A percentile compares a stretch with the other conserved stretches of the same genome.
Evolutionary conservation across 1,284 basidiomycete genomes (phyloP).

Genomic region (Takashimella tepidaria): DNA sequence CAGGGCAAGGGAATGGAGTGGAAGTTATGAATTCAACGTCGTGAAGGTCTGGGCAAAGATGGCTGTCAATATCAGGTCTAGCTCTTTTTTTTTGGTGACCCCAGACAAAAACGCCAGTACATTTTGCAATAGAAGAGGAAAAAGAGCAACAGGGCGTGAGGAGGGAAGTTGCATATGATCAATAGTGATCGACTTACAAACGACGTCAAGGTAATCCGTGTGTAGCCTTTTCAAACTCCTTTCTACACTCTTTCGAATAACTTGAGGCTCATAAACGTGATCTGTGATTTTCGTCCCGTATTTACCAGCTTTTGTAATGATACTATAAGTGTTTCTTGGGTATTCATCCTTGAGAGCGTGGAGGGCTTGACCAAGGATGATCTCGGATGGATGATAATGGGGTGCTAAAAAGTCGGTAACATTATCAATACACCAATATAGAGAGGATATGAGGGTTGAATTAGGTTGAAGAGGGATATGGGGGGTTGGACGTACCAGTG

Average conservation of each 20-base stretch:
- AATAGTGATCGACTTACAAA: slow-evolving; percentile 57
- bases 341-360: slow-evolving; percentile 62
- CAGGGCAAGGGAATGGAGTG: slow-evolving; percentile 47
- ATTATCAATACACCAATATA: background rate
- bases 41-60: slow-evolving; percentile 59
- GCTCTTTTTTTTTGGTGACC: no score
- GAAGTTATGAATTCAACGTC: slow-evolving; percentile 84
- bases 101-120: no score
- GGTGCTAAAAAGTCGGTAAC: slow-evolving; percentile 37
- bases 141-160: no score
- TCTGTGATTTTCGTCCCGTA: slow-evolving; percentile 59
- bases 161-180: no score
- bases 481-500: slow-evolving; percentile 59
- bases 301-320: slow-evolving; percentile 92
- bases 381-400: slow-evolving; percentile 87
- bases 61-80: background rate
- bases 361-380: slow-evolving; percentile 73
- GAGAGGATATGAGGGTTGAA: no score
- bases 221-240: slow-evolving; percentile 68
- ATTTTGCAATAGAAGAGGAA: background rate
- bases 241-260: slow-evolving; percentile 64
- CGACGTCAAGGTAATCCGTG: slow-evolving; percentile 75
- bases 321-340: slow-evolving; percentile 70
- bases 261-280: slow-evolving; percentile 71
- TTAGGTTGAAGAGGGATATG: no score